Evolutionary conservation across 768 basidiomycete genomes (phyloP), one percentile per base, ranked within the genome.

Genomic region (Podaxis carcinomalis): DNA sequence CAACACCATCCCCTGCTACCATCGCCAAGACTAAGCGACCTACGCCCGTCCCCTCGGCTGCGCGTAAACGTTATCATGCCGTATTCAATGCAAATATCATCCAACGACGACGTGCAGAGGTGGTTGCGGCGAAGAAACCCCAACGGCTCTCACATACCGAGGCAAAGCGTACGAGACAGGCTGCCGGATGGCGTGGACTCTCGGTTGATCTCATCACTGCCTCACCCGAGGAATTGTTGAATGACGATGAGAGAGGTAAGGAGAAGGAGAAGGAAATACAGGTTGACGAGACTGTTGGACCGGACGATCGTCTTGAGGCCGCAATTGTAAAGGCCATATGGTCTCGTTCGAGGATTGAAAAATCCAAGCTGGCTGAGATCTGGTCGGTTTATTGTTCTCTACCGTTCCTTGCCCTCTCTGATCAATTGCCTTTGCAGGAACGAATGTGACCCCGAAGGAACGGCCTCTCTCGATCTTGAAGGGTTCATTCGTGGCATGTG

Each of bases 401-500:
- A 19, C 14, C 35, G 51, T 44, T 62, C 51, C 10, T 25, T 47
- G 13, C 36, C 49, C 13, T 27, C n/a, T 16, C 27, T 62, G 56
- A 32, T 46, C 46, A 51, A 13, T 21, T 40, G 52, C 63, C 36
- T 23, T 47, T 25, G n/a, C 63, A 92, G 91, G 91, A 78, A 75
- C 55, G 90, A 90, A 67, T 90, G 87, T 65, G 90, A 92, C 70
- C 72, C 80, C 2, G 71, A 72, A 2, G 70, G 74, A 4, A 75
- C 72, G 32, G 90, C 89, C 2, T 77, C 77, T n/a, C 76, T 93
- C 10, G 82, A 85, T 64, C 75, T 83, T 4, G 88, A 89, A 16
- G 76, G 75, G 16, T 93, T 93, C 65, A 81, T 85, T 42, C 82
- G 79, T 64, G 92, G 90, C 54, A 92, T 92, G 89, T 92, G 90